A percentile compares a stretch with the other conserved stretches of the same genome.
Evolutionary conservation across 148 eudicot species (phyloP).

Genomic region (Persicaria tinctoria): DNA sequence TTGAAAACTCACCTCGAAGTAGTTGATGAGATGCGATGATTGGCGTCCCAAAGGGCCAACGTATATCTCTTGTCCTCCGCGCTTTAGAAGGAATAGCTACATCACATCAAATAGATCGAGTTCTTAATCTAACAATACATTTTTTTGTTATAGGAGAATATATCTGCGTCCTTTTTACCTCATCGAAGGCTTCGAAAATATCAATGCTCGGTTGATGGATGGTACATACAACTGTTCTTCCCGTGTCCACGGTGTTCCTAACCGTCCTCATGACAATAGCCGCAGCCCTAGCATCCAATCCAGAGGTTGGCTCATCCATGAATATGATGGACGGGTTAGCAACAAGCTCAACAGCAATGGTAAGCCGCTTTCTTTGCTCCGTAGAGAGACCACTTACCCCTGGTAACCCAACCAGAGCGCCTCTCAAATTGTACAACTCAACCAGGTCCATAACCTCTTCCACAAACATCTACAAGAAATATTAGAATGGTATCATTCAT

Average conservation of each 20-base stretch:
- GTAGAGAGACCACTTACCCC: conserved; percentile 24
- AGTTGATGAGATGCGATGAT: too few species aligned
- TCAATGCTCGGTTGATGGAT: too few species aligned
- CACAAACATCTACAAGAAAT: conserved; percentile 43
- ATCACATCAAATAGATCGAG: too few species aligned
- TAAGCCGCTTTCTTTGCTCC: conserved; percentile 69
- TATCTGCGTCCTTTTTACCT: conserved; percentile 5
- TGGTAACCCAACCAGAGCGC: conserved; percentile 11
- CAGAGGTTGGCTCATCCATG: conserved; percentile 93
- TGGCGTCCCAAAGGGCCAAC: too few species aligned
- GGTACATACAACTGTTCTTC: conserved; percentile 27
- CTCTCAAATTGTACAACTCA: conserved; percentile 44
- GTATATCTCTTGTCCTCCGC: too few species aligned
- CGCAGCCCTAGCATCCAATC: conserved; percentile 83
- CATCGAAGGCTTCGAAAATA: too few species aligned
- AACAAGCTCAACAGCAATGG: conserved; percentile 75
- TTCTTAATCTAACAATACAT: too few species aligned
- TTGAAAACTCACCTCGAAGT: too few species aligned
- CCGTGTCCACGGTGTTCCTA: conserved; percentile 74
- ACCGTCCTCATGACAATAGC: conserved; percentile 85
- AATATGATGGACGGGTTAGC: conserved; percentile 82
- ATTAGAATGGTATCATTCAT: neutral
- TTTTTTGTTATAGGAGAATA: conserved; percentile 16
- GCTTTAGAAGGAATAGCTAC: too few species aligned
- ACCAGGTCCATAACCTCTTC: conserved; percentile 64